Evolutionary conservation across 192 early-diverging fungal species (phyloP), one percentile per base, ranked within the genome.

Genomic region (Dispira parvispora): DNA sequence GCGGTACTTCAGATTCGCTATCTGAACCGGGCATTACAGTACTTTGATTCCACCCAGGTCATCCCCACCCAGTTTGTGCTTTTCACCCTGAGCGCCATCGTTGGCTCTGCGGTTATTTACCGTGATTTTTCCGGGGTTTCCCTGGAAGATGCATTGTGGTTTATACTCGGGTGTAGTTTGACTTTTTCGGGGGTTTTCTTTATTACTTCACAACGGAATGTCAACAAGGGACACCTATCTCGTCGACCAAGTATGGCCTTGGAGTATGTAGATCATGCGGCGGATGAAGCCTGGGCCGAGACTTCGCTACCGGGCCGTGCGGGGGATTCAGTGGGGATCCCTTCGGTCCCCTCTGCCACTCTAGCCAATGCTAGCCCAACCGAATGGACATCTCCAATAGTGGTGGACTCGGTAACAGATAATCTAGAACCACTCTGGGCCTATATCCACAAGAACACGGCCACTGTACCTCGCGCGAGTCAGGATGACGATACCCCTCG

Each of bases 31-130:
- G 77, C 85, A 9, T 71, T 87, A 6, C 77, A 75, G 53, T 69
- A 74, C 20, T 84, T 84, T 57, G 82, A 84, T 62, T 78, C 82
- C 9, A 84, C 82, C 18, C 76, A 82, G 68, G 86, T 88, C 1
- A 86, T 88, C 56, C 86, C 86, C 2, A 88, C 84, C 11, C 85
- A 88, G 65, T 88, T 85, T 70, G 86, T 88, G 13, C 68, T 85
- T 5, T 88, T 88, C 62, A 88, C 86, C 0, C 70, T 83, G 13
- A 82, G 78, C 12, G 80, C 80, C 14, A 88, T 88, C 38, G 72
- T 83, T 46, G 86, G 86, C 27, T 81, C 78, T 50, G 80, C 83
- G 9, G 70, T 84, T 12, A 66, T 82, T n/a, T 82, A 85, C 63
- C 77, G 77, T 61, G 82, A 84, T 64, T 84, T 84, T 73, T 76